Base-by-base conservation (phyloP, 148 eudicot species). In the Rhododendron ovatum region DNA sequence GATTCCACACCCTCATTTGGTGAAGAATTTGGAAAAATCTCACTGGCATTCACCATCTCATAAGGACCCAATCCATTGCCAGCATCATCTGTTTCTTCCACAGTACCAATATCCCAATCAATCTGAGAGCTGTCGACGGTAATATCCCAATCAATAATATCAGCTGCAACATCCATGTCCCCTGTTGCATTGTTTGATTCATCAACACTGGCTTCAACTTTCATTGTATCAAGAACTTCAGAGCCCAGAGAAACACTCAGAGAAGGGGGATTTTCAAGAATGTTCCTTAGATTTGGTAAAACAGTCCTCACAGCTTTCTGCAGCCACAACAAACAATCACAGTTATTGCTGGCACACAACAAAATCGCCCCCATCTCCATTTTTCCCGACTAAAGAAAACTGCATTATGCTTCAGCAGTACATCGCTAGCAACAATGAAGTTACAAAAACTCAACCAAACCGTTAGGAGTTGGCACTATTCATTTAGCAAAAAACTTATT, bases 91-190 rank as follows among this genome's bases (percentile, higher is more conserved):
- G 93, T 85, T 86, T 93, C 96, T 89, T 92, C 98, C 78, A 94
- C 90, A 10, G 93, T 87, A 55, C 95, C 98, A 82, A 95, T 92
- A 92, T 95, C 99, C 99, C 99, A 96, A 88, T 96, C 99, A 89
- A 96, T 96, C 93, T 94, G 96, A 88, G 98, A 87, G 90, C 94
- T 93, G 77, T 95, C 98, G 80, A 93, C 50, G 30, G 98, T 91
- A 83, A 96, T 93, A 92, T 96, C 98, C 99, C 99, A 95, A 87
- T 96, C 98, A 88, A 96, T 96, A 85, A 80, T 87, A 63, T 90
- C 95, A 45, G 90, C 92, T 63, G 88, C 89, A 77, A 80, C 85
- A 18, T 81, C 90, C 83, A 88, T 83, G 81, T 87, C 90, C 74
- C 88, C 92, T 78, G 88, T 55, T 78, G 50, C 73, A 78, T 84